Evolutionary conservation across 305 asterid species (phyloP).

Genomic region (Rubia tinctorum): DNA sequence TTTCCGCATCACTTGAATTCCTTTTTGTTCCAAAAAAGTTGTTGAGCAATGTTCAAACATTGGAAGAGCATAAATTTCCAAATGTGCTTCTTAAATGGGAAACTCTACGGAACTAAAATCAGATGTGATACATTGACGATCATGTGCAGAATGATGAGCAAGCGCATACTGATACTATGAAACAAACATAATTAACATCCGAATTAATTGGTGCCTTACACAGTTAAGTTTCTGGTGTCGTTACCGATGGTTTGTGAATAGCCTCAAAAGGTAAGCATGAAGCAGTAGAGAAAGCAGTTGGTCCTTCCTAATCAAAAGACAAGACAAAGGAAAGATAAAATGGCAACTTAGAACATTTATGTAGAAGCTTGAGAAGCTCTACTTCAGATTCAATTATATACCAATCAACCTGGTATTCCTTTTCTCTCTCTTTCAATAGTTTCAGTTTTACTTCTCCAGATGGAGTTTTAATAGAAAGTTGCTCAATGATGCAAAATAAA

Average conservation of each 20-base stretch:
- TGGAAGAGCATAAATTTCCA: not conserved
- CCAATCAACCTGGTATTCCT: conserved; percentile 92
- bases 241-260: conserved; percentile 37
- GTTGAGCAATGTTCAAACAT: not conserved
- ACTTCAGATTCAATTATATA: conserved; percentile 71
- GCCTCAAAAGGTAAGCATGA: conserved; percentile 64
- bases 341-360: not conserved
- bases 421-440: conserved; percentile 86
- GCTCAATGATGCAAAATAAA: conserved; percentile 60
- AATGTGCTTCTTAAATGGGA: not conserved
- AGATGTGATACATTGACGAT: too few relatives aligned
- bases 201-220: conserved; percentile 28
- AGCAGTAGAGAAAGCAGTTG: conserved; percentile 61
- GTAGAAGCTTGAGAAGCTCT: conserved; percentile 75
- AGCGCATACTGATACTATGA: not conserved
- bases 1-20: conserved; percentile 34
- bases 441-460: conserved; percentile 80
- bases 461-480: conserved; percentile 90
- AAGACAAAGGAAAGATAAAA: conserved; percentile 13
- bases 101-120: too few relatives aligned
- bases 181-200: not conserved
- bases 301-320: conserved; percentile 61
- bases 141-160: too few relatives aligned
- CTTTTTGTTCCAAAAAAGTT: conserved; percentile 11
- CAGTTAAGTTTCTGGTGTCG: conserved; percentile 42